Base-by-base conservation (phyloP, 2,329 filamentous ascomycete genomes). In the Neospermospora avenae region DNA sequence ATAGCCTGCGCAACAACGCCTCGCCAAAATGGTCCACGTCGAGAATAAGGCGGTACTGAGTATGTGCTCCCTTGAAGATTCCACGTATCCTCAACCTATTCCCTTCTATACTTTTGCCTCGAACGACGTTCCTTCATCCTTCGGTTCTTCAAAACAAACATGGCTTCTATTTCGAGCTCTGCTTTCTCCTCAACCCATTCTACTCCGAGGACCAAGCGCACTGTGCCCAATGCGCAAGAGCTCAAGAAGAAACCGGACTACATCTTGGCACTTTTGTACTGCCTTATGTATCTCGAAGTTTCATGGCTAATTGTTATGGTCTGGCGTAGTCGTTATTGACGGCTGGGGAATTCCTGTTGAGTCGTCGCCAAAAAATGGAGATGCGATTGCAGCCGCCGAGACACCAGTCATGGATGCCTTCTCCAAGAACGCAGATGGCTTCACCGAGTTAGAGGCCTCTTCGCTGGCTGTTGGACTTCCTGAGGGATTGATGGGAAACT, bases 401-500 rank as follows among this genome's bases (percentile, higher is more conserved):
- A 98, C 95, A 60, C 95, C 95, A 49, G 85, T 89, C 75, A 99
- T 99, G 95, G 93, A 97, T 77, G 86, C 85, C 63, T 93, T 99
- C 75, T 90, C 88, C 73, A 86, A 89, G 76, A 89, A 87, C 66
- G 80, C 87, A 34, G 87, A 93, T 71, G 93, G 93, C 63, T 99
- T 88, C 79, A 91, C 90, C 66, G 87, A 96, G 79, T 88, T 99
- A 64, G 95, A 99, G 70, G 95, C 95, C 60, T 98, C 95, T 2
- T 98, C 95, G 45, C 84, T 96, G 62, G 95, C 95, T 48, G 95
- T 99, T 67, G 95, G 95, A 67, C 85, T 99, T 56, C 95, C 95
- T 20, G 93, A 99, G 75, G 95, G 95, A 61, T 82, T 99, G 68
- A 99, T 99, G 95, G 95, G 95, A 67, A 99, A 99, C 82, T 96